Evolutionary conservation across 2,329 filamentous ascomycete genomes (phyloP).

Genomic region (Colletotrichum spinosum): DNA sequence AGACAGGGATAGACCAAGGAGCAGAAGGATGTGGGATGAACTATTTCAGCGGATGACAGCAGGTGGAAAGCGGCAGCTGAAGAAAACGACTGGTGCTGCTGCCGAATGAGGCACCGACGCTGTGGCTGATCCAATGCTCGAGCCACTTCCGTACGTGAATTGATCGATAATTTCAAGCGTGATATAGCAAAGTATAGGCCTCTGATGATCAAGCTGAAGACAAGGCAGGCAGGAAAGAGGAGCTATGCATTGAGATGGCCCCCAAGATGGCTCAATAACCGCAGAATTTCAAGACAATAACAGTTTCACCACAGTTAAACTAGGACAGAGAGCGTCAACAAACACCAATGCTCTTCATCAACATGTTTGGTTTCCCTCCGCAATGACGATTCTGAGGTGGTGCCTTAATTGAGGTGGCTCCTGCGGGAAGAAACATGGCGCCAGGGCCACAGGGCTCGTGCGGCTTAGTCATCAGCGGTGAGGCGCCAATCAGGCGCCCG

Average conservation of each 20-base stretch:
- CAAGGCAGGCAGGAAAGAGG: too few species aligned
- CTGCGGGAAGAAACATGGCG: background rate
- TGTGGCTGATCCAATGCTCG: conserved; percentile 12
- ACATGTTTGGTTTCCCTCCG: too few species aligned
- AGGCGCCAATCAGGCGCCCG: conserved; percentile 3
- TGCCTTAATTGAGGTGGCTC: too few species aligned
- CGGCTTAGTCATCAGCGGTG: conserved; percentile 22
- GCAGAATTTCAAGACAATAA: too few species aligned
- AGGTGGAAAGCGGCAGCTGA: conserved; percentile 4
- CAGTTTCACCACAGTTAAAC: too few species aligned
- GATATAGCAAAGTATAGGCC: background rate
- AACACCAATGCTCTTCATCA: too few species aligned
- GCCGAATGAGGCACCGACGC: background rate
- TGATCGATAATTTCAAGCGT: conserved; percentile 21
- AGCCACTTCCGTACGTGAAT: conserved; percentile 28
- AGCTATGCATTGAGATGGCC: too few species aligned
- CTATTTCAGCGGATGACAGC: background rate
- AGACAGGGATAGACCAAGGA: conserved; percentile 23
- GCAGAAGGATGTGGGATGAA: conserved; percentile 25
- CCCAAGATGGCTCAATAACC: too few species aligned
- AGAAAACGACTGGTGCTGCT: conserved; percentile 2
- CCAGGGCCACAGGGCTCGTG: background rate
- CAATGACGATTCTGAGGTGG: too few species aligned
- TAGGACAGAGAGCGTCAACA: too few species aligned
- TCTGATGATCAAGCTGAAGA: too few species aligned